Conservation (phyloP, 306 rosid species). For the Dryas drummondii region DNA sequence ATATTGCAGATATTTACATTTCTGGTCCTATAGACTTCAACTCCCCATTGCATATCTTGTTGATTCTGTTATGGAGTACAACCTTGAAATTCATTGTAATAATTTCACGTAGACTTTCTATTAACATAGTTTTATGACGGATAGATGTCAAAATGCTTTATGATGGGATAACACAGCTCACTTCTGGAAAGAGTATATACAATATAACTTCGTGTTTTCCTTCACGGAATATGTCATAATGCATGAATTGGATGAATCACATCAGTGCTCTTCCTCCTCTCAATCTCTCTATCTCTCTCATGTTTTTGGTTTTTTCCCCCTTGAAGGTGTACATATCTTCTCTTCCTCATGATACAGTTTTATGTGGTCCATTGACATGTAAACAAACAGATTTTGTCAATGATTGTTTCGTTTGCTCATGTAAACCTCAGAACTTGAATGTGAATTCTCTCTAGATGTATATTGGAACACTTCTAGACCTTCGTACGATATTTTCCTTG, state of each 20-base stretch:
- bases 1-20: background rate
- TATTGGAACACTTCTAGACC: background rate
- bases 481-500: background rate
- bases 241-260: background rate
- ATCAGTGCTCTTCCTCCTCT: conserved; percentile 3
- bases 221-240: background rate
- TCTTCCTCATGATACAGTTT: background rate
- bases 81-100: background rate
- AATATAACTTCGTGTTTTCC: background rate
- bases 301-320: background rate
- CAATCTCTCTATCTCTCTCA: background rate
- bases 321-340: background rate
- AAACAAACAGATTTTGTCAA: background rate
- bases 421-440: background rate
- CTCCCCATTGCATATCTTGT: background rate
- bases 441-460: background rate
- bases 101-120: background rate
- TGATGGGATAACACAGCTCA: background rate
- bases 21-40: background rate
- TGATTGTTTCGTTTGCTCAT: background rate
- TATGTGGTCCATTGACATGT: background rate
- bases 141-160: background rate
- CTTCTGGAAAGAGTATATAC: background rate
- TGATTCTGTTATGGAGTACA: background rate
- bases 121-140: background rate